phyloP scores from a whole-genome alignment of 2,329 filamentous ascomycete species.

The Metarhizium humberi region DNA sequence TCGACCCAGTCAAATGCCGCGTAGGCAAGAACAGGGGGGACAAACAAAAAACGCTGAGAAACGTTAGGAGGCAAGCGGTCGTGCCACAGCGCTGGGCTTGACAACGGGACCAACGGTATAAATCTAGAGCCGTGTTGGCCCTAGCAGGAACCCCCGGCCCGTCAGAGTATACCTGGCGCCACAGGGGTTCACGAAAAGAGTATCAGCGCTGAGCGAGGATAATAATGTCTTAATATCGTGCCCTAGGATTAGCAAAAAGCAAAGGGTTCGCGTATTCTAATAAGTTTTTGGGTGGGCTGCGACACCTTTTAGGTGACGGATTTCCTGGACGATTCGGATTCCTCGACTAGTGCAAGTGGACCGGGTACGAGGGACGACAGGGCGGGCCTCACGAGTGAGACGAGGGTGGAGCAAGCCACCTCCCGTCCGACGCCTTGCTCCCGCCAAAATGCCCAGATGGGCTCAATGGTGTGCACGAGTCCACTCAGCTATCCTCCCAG shows the following conservation, averaged over 20 bases:
- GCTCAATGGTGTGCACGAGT: not conserved
- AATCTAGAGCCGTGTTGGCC: conserved; percentile 2
- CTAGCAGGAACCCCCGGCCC: not conserved
- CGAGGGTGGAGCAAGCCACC: conserved; percentile 2
- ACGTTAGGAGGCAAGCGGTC: not conserved
- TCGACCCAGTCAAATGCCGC: not conserved
- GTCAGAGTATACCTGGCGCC: not conserved
- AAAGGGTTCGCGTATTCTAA: not conserved
- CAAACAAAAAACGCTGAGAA: not conserved
- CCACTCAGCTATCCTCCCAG: not conserved
- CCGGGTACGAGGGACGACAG: conserved; percentile 3
- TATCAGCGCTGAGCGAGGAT: not conserved
- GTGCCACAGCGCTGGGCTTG: not conserved
- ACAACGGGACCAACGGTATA: not conserved
- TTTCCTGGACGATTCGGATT: not conserved
- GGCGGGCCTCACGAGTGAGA: not conserved
- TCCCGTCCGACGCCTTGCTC: too few relatives aligned
- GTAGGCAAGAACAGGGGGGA: not conserved
- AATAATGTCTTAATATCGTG: not conserved
- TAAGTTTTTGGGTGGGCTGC: not conserved
- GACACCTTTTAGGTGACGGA: not conserved
- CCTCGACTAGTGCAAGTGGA: not conserved
- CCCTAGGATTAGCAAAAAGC: not conserved
- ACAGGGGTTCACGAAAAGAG: not conserved
- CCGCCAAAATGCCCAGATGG: not conserved